These are phyloP conservation scores for Oryza meridionalis DNA, from an alignment of 176 grass and related monocot genomes.

Conservation along the genomic window DNA sequence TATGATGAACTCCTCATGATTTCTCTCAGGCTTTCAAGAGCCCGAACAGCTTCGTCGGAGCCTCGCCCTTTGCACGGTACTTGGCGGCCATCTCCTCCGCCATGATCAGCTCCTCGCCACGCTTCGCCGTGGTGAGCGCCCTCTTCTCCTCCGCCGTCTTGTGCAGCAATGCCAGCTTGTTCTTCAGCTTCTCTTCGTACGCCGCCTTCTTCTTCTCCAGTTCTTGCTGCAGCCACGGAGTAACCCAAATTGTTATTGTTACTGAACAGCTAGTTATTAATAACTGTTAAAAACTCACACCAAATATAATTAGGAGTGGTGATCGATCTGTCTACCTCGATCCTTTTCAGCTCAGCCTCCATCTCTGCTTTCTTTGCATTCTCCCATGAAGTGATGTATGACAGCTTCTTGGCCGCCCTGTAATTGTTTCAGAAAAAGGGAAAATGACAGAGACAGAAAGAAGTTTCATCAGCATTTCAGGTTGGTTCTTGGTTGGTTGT, in stretches of 20 bases:
- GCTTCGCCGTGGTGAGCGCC: constrained; percentile 58
- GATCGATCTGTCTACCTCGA: constrained; percentile 44
- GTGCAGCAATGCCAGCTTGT: constrained; percentile 71
- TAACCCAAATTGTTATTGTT: neutral
- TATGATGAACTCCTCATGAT: neutral
- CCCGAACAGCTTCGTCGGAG: constrained; percentile 67
- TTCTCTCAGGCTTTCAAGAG: constrained; percentile 50
- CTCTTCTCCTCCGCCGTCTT: constrained; percentile 82
- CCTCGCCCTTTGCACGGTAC: constrained; percentile 63
- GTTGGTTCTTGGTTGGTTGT: neutral
- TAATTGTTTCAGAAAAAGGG: neutral
- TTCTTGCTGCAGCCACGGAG: constrained; percentile 53
- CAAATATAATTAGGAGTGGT: neutral
- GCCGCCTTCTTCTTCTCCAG: constrained; percentile 79
- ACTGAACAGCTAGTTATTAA: neutral
- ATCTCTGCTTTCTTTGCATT: constrained; percentile 54
- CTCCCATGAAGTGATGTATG: constrained; percentile 66
- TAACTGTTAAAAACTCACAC: neutral
- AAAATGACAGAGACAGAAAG: neutral
- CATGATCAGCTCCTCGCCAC: constrained; percentile 62
- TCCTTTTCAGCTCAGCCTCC: constrained; percentile 61
- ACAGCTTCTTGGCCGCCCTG: constrained; percentile 70
- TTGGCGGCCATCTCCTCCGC: constrained; percentile 74
- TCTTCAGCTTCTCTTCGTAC: constrained; percentile 74
- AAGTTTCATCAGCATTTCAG: constrained; percentile 6